Evolutionary conservation across 306 rosid species (phyloP).

Genomic region (Medicago arabica): DNA sequence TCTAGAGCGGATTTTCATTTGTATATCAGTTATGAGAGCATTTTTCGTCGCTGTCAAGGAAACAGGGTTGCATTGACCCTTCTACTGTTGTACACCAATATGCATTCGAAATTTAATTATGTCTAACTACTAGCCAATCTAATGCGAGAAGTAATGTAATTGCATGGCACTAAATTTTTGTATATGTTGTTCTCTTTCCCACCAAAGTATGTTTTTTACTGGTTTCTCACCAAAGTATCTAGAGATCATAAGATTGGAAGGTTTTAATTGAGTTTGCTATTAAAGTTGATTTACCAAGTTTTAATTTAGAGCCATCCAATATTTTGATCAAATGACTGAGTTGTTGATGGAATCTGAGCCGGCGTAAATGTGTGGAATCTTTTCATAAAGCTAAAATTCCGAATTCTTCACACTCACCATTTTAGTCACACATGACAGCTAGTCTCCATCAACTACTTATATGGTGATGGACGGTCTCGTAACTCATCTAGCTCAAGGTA

Average conservation of each 20-base stretch:
- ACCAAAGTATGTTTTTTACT: too few relatives aligned
- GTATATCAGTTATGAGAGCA: background rate
- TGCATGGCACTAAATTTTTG: background rate
- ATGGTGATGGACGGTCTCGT: background rate
- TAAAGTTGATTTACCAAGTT: background rate
- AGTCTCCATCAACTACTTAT: background rate
- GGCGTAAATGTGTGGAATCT: background rate
- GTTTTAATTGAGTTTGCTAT: background rate
- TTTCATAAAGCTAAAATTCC: background rate
- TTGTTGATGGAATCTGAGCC: background rate
- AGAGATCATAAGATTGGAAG: background rate
- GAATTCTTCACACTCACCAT: background rate
- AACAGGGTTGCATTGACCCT: background rate
- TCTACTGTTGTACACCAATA: background rate
- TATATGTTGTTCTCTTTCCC: background rate
- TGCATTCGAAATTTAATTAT: background rate
- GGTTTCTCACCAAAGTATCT: too few relatives aligned
- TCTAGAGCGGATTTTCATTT: constrained; percentile 3
- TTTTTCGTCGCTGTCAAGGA: background rate
- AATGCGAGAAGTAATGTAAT: background rate
- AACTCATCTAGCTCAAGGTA: background rate
- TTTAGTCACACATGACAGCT: background rate
- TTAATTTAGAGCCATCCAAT: too few relatives aligned
- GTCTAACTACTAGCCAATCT: background rate
- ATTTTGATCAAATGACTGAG: background rate